These are phyloP conservation scores for Dactylellina sp. DNA, from an alignment of 2,329 filamentous ascomycete genomes.

Conservation along the genomic window DNA sequence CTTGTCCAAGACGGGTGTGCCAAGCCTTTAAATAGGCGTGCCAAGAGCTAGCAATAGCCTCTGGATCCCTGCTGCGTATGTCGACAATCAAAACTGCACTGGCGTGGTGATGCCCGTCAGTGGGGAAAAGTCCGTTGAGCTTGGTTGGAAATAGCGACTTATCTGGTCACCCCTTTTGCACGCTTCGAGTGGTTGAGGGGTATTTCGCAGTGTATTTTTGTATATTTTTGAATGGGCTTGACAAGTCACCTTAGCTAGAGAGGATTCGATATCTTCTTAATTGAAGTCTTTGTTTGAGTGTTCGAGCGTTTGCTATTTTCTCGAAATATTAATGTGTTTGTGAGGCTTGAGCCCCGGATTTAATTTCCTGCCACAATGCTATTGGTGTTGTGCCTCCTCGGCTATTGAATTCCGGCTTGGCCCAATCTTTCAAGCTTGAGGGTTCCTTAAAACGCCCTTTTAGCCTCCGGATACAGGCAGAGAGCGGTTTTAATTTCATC, in stretches of 20 bases:
- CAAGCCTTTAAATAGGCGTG: constrained; percentile 9
- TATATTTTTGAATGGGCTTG: background rate
- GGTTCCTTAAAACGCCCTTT: background rate
- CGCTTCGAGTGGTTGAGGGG: background rate
- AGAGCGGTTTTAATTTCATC: constrained; percentile 2
- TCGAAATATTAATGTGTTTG: constrained; percentile 1
- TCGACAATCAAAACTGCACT: constrained; percentile 1
- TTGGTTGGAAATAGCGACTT: too few species aligned
- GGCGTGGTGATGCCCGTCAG: background rate
- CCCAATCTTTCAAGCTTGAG: background rate
- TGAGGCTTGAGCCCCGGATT: background rate
- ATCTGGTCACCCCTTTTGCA: too few species aligned
- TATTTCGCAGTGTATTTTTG: background rate
- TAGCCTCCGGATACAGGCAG: background rate
- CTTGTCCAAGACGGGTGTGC: constrained; percentile 21
- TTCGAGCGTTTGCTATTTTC: background rate
- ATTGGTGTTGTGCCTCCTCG: background rate
- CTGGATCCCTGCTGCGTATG: background rate
- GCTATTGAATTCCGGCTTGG: constrained; percentile 37
- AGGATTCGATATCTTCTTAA: constrained; percentile 1
- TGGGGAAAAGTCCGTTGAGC: background rate
- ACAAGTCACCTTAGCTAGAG: background rate
- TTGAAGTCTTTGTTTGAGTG: background rate
- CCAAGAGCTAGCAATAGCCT: constrained; percentile 3
- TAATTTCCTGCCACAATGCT: constrained; percentile 1